Evolutionary conservation across 2,329 filamentous ascomycete species (phyloP).

Genomic region (Harringtonia aguacate): DNA sequence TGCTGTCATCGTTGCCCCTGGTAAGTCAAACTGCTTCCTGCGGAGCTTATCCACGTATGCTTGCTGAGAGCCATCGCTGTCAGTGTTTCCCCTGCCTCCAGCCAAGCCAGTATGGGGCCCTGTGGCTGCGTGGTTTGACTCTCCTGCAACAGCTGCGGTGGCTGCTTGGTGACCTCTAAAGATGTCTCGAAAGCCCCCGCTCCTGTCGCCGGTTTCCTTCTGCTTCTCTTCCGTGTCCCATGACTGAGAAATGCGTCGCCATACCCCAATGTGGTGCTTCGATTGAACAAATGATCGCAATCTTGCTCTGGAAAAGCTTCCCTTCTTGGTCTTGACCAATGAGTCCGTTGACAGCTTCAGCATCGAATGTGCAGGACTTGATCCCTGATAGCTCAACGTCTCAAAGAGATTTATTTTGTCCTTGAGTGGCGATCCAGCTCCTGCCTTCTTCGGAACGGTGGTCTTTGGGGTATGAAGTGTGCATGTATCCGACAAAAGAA

Average conservation of each 20-base stretch:
- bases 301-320: conserved; percentile 1
- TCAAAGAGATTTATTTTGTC: conserved; percentile 18
- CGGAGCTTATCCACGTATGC: not conserved
- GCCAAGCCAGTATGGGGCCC: too few relatives aligned
- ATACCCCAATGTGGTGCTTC: not conserved
- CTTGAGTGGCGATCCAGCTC: conserved; percentile 13
- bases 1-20: not conserved
- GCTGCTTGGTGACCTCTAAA: not conserved
- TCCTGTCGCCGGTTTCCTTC: too few relatives aligned
- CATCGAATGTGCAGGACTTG: not conserved
- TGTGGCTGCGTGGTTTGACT: too few relatives aligned
- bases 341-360: not conserved
- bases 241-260: conserved; percentile 2
- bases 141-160: not conserved
- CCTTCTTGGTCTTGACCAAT: not conserved
- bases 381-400: conserved; percentile 5
- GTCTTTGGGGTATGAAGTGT: too few relatives aligned
- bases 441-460: too few relatives aligned
- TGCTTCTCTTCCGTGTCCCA: not conserved
- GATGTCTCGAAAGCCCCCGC: too few relatives aligned
- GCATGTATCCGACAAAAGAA: too few relatives aligned
- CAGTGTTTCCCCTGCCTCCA: too few relatives aligned
- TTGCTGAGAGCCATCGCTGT: too few relatives aligned
- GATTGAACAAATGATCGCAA: not conserved
- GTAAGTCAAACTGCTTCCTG: not conserved